These are phyloP conservation scores for Hygrophorus pudorinus DNA, from an alignment of 768 basidiomycete genomes.

Conservation along the genomic window DNA sequence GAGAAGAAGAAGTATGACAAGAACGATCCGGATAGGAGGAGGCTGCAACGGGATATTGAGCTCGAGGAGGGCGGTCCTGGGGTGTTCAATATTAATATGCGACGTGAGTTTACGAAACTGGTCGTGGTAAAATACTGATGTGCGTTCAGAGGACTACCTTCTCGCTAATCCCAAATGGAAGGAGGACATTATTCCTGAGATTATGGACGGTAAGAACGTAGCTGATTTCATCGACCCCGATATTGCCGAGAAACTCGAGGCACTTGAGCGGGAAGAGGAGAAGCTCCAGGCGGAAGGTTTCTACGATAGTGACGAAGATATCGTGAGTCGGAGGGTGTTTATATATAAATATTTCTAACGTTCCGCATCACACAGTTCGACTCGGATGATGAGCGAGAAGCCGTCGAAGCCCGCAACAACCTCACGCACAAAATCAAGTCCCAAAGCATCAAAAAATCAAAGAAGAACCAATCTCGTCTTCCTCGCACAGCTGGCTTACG, in stretches of 20 bases:
- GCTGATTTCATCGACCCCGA: slow-evolving; percentile 99
- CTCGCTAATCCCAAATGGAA: slow-evolving; percentile 92
- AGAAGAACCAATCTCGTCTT: slow-evolving; percentile 73
- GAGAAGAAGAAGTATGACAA: slow-evolving; percentile 77
- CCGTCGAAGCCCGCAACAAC: slow-evolving; percentile 44
- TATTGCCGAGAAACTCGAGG: slow-evolving; percentile 93
- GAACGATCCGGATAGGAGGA: slow-evolving; percentile 68
- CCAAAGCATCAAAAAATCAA: slow-evolving; percentile 74
- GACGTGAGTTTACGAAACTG: slow-evolving; percentile 45
- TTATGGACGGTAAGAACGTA: slow-evolving; percentile 97
- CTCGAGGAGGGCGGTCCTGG: slow-evolving; percentile 82
- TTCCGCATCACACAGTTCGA: slow-evolving; percentile 28
- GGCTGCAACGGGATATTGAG: slow-evolving; percentile 75
- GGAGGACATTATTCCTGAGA: slow-evolving; percentile 93
- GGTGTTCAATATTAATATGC: slow-evolving; percentile 84
- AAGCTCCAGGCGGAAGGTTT: slow-evolving; percentile 89
- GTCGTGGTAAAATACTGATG: slow-evolving; percentile 1
- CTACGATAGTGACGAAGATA: slow-evolving; percentile 85
- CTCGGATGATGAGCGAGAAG: slow-evolving; percentile 77
- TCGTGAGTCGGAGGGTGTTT: slow-evolving; percentile 35
- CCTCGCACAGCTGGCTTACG: slow-evolving; percentile 68
- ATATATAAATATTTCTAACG: not conserved
- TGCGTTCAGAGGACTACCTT: slow-evolving; percentile 71
- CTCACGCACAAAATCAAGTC: slow-evolving; percentile 62
- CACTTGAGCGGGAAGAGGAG: slow-evolving; percentile 94